These are phyloP conservation scores for Cucurbita ficifolia DNA, from an alignment of 306 rosid species.

Conservation along the genomic window DNA sequence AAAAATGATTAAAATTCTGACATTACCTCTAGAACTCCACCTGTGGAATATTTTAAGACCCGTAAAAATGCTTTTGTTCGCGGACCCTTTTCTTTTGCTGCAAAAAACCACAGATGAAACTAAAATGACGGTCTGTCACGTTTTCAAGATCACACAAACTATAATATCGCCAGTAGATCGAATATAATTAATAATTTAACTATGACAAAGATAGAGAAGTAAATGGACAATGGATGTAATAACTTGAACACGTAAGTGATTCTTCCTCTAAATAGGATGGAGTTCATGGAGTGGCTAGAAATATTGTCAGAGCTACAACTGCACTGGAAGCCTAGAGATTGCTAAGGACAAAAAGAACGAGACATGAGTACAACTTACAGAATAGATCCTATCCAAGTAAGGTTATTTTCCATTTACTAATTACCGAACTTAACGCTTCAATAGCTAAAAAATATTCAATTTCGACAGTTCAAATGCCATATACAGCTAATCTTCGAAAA, in stretches of 20 bases:
- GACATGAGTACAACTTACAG: background rate
- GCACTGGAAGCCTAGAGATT: background rate
- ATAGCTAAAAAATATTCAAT: background rate
- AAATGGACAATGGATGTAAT: background rate
- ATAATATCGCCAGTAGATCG: background rate
- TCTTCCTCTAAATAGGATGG: background rate
- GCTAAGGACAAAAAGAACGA: background rate
- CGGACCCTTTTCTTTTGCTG: slow-evolving; percentile 56
- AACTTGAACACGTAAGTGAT: background rate
- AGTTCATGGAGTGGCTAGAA: background rate
- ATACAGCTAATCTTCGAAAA: background rate
- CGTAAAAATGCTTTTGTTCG: slow-evolving; percentile 85
- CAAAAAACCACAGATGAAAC: slow-evolving; percentile 16
- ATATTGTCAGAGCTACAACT: background rate
- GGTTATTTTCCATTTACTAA: background rate
- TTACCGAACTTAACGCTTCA: background rate
- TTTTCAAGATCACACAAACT: background rate
- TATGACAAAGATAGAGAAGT: background rate
- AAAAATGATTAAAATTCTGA: background rate
- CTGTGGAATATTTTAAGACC: slow-evolving; percentile 67
- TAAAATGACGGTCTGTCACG: background rate
- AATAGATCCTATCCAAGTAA: background rate
- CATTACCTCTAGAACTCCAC: slow-evolving; percentile 89
- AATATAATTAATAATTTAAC: background rate
- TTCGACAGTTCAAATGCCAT: background rate